A percentile compares a stretch with the other conserved stretches of the same genome.
Evolutionary conservation across 192 early-diverging fungal genomes (phyloP).

Genomic region (Dimargaris xerosporica): DNA sequence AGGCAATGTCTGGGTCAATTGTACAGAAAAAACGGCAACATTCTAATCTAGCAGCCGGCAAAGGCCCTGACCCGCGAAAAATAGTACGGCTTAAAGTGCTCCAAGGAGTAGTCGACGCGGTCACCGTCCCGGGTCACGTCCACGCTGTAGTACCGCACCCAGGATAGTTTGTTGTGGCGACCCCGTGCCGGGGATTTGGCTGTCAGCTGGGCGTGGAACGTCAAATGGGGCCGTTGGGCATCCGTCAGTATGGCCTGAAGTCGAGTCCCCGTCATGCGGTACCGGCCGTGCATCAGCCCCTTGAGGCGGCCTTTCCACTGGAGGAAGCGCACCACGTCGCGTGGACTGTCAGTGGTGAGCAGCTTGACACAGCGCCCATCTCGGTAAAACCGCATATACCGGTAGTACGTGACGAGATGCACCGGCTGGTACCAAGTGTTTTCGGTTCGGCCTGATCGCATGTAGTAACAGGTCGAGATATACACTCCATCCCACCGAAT

Average conservation of each 20-base stretch:
- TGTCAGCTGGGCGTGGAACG: constrained; percentile 13
- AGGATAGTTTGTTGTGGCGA: constrained; percentile 18
- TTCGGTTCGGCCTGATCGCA: constrained; percentile 17
- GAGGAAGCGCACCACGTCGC: constrained; percentile 11
- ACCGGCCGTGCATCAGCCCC: constrained; percentile 16
- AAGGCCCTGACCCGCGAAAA: constrained; percentile 6
- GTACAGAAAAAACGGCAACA: too few relatives aligned
- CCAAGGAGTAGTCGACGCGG: not conserved
- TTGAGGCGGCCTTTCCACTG: constrained; percentile 9
- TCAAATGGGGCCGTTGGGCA: constrained; percentile 5
- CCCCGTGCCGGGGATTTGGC: constrained; percentile 12
- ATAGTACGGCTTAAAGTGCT: constrained; percentile 5
- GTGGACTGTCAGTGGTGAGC: constrained; percentile 19
- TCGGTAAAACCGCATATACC: constrained; percentile 19
- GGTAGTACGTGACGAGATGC: constrained; percentile 21
- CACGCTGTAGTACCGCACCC: constrained; percentile 7
- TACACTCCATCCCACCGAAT: constrained; percentile 20
- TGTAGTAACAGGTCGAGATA: constrained; percentile 19
- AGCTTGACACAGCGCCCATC: constrained; percentile 13
- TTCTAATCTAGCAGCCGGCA: not conserved
- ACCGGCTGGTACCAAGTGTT: constrained; percentile 19
- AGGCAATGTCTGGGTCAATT: too few relatives aligned
- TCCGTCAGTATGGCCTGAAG: constrained; percentile 9
- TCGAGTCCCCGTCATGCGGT: not conserved
- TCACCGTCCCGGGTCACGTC: not conserved